Percentiles rank a stretch among this genome's conserved stretches.
These are phyloP conservation scores for Cyclotella sp. DNA, from an alignment of 108 stramenopile genomes.

Conservation along the genomic window DNA sequence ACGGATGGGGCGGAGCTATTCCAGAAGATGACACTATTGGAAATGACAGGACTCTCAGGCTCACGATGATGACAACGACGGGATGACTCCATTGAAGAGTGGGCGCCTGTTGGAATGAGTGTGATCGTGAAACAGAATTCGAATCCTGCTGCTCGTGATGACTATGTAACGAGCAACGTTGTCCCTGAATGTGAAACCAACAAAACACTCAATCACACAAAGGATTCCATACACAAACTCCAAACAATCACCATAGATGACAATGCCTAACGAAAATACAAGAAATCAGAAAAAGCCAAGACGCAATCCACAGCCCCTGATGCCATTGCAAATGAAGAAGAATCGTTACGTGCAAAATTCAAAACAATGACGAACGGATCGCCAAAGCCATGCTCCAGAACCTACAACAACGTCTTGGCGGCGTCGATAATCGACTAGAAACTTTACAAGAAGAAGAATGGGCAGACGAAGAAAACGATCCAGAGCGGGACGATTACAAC, in stretches of 20 bases:
- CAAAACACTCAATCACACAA: background rate
- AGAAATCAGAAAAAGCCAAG: background rate
- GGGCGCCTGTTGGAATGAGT: conserved; percentile 39
- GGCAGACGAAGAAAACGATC: conserved; percentile 58
- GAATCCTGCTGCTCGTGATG: background rate
- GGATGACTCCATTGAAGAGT: conserved; percentile 33
- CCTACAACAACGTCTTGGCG: conserved; percentile 45
- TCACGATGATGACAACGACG: conserved; percentile 12
- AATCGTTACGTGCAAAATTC: conserved; percentile 25
- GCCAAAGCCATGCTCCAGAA: conserved; percentile 48
- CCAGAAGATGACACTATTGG: conserved; percentile 38
- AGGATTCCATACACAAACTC: conserved; percentile 10
- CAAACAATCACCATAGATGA: conserved; percentile 35
- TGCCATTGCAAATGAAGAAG: conserved; percentile 19
- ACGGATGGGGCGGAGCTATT: conserved; percentile 37
- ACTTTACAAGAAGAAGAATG: conserved; percentile 63
- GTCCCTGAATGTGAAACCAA: background rate
- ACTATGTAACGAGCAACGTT: background rate
- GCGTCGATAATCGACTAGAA: conserved; percentile 57
- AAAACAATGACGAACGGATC: conserved; percentile 42
- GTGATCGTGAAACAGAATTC: conserved; percentile 18
- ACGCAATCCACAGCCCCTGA: background rate
- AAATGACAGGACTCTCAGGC: conserved; percentile 7
- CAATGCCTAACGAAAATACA: conserved; percentile 24
- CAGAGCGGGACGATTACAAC: conserved; percentile 7